Base-by-base conservation (phyloP, 805 yeast species). In the Saturnispora besseyi region DNA sequence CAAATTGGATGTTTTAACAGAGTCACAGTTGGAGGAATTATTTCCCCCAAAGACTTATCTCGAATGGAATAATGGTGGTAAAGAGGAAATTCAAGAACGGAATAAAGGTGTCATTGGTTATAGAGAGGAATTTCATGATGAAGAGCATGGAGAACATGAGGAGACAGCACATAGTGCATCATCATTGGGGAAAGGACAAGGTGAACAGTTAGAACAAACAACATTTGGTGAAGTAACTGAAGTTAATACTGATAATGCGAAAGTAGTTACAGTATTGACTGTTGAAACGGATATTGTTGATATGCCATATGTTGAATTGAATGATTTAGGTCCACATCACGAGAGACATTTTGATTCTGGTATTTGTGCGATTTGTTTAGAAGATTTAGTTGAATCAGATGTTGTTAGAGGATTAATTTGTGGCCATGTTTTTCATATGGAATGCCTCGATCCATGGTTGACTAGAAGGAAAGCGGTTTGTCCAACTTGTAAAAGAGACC, bases 371-470 rank as follows among this genome's bases (percentile, higher is more conserved):
- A 82, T 86, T 55, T 86, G 95, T 63, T 71, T 87, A 33, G 95
- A 86, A 38, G 63, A 69, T 4, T 72, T 83, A 49, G 84, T 78
- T 54, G 75, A 75, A 45, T 80, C 74, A 12, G 87, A 84, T 47
- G 61, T 64, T 1, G 87, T 87, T 2, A 76, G 95, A 45, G 87
- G 87, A 0, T 71, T 87, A 41, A 70, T 84, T 10, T 87, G 96
- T 67, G 88, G 89, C 3, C 96, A 87, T 64, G 88, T 83, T 2
- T 87, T 81, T 73, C 96, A 87, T 60, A 72, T 81, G 22, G 82
- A 75, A 15, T 87, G 96, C 65, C 74, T 87, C 48, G 88, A 83
- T 55, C 90, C 90, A 2, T 87, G 95, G 95, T 68, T 87, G 44
- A 81, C 79, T 2, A 76, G 77, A 54, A 70, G 91, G 56, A 74